phyloP scores from a whole-genome alignment of 352 stramenopile species.

The Phytophthora fragariae region DNA sequence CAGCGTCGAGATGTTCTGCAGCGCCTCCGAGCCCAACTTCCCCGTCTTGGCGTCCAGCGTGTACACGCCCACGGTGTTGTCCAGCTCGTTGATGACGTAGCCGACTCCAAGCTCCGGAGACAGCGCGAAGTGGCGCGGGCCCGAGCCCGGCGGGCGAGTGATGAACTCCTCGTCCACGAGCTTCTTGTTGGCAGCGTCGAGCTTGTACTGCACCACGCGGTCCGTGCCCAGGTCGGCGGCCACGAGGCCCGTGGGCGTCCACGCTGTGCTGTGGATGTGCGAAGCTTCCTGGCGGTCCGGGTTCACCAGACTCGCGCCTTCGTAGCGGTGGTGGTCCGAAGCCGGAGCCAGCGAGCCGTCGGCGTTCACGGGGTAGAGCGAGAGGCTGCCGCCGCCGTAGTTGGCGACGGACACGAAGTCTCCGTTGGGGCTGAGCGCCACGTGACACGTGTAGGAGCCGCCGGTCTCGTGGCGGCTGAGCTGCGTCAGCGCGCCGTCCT shows the following conservation, averaged over 20 bases:
- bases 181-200: conserved; percentile 52
- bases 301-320: conserved; percentile 51
- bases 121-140: conserved; percentile 84
- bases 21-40: conserved; percentile 45
- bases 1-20: conserved; percentile 77
- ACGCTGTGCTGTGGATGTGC: conserved; percentile 83
- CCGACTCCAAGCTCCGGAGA: conserved; percentile 53
- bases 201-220: conserved; percentile 62
- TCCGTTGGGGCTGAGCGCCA: conserved; percentile 50
- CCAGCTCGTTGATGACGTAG: conserved; percentile 80
- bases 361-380: conserved; percentile 60
- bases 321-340: conserved; percentile 56
- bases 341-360: conserved; percentile 61
- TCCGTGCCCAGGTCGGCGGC: conserved; percentile 80
- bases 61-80: conserved; percentile 72
- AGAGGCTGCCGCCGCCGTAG: conserved; percentile 74
- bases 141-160: conserved; percentile 52
- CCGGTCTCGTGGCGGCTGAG: conserved; percentile 63
- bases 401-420: conserved; percentile 78
- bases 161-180: conserved; percentile 55
- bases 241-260: conserved; percentile 53
- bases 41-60: conserved; percentile 52
- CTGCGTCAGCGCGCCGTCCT: conserved; percentile 45
- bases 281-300: conserved; percentile 76
- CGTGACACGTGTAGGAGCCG: conserved; percentile 71